Evolutionary conservation across 768 basidiomycete genomes (phyloP), one percentile per base, ranked within the genome.

Genomic region (Myochromella boudieri): DNA sequence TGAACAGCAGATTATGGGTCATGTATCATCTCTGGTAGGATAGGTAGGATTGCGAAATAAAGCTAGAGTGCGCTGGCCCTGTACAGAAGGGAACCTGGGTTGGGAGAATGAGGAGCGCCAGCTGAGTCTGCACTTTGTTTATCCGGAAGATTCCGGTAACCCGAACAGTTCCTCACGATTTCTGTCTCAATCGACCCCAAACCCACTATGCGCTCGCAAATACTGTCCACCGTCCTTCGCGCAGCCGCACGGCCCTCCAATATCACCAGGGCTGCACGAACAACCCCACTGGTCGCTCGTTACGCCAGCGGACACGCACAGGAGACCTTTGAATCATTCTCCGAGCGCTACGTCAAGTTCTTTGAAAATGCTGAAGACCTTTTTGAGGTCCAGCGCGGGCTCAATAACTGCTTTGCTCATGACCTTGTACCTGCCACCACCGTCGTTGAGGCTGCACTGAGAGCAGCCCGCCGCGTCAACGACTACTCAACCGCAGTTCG

Each of bases 321-420:
- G 67, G 95, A 97, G 74, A 80, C 88, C 14, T 97, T 92, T 69
- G 95, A 97, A 66, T 80, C 87, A 36, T 97, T 98, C 77, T 91
- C 90, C 60, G 80, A 85, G 51, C 91, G 95, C 64, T 97, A 97
- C 71, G 85, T 93, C 62, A 76, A 76, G 55, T 99, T 99, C 72
- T 99, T 99, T 80, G 71, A 89, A 63, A 78, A 82, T 46, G 93
- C 92, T 39, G 84, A 93, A 63, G 97, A 99, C 72, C 80, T 97
- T 48, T 99, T 99, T 64, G 97, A 99, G 76, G 88, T 99, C 54
- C 95, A 99, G 72, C 91, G 97, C 41, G 97, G 97, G 29, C 76
- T 99, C 60, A 98, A 99, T 79, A 99, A 99, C 80, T 97, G 95
- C 75, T 99, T 99, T 66, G 91, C 97, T 2, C 95, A 98, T 68